Percentiles rank a stretch among this genome's conserved stretches.
Evolutionary conservation across 495 filamentous ascomycete species (phyloP).

Genomic region (Aspergillus leporis): DNA sequence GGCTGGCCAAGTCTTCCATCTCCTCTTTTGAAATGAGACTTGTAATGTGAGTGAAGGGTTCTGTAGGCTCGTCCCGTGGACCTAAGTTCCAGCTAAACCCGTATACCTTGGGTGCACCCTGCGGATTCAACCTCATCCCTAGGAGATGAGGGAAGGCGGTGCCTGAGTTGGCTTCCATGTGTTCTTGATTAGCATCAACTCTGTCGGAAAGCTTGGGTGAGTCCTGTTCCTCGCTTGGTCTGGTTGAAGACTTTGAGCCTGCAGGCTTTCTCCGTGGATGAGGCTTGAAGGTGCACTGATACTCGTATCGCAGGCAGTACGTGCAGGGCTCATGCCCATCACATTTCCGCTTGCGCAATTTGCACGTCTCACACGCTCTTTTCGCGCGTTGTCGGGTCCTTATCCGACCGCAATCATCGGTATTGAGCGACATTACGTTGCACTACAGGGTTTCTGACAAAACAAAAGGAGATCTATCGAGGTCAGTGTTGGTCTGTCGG

Average conservation of each 20-base stretch:
- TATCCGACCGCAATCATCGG: neutral
- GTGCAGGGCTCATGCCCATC: constrained; percentile 43
- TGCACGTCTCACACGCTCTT: constrained; percentile 48
- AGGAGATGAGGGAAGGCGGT: constrained; percentile 10
- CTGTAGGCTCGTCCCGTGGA: constrained; percentile 19
- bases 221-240: neutral
- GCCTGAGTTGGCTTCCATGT: constrained; percentile 13
- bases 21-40: constrained; percentile 37
- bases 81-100: constrained; percentile 16
- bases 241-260: neutral
- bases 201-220: constrained; percentile 23
- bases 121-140: neutral
- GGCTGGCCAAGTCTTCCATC: constrained; percentile 30
- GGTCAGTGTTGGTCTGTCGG: neutral
- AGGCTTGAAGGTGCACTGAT: constrained; percentile 41
- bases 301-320: constrained; percentile 47
- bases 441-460: neutral
- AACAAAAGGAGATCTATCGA: neutral
- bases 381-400: constrained; percentile 29
- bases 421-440: neutral
- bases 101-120: constrained; percentile 2
- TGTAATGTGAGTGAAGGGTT: constrained; percentile 34
- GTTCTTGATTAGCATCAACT: constrained; percentile 3
- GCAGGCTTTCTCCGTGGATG: constrained; percentile 10
- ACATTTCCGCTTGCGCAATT: constrained; percentile 50